Evolutionary conservation across 306 rosid genomes (phyloP).

Genomic region (Prunus campanulata): DNA sequence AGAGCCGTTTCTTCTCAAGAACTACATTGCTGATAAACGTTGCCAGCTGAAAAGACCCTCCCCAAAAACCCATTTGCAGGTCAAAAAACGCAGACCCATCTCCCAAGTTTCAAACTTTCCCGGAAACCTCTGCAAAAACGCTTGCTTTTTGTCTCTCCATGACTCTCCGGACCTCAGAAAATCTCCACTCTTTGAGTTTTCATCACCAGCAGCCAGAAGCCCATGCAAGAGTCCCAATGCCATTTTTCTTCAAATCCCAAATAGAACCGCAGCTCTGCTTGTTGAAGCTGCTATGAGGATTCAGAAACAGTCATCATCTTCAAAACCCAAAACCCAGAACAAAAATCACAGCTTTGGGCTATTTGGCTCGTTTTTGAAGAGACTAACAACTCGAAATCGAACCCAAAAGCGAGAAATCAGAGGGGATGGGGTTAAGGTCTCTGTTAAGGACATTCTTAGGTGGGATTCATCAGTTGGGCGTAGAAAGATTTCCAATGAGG

Average conservation of each 20-base stretch:
- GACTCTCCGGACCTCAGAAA: constrained; percentile 59
- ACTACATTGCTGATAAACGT: constrained; percentile 35
- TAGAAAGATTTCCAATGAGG: constrained; percentile 2
- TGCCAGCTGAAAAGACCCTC: constrained; percentile 20
- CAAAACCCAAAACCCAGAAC: constrained; percentile 37
- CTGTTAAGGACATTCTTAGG: constrained; percentile 36
- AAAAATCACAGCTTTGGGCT: constrained; percentile 42
- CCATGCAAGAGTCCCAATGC: constrained; percentile 52
- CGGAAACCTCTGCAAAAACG: constrained; percentile 47
- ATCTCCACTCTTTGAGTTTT: constrained; percentile 63
- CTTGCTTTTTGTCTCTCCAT: constrained; percentile 54
- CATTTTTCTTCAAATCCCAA: constrained; percentile 69
- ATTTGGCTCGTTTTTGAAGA: constrained; percentile 70
- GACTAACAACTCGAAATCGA: constrained; percentile 27
- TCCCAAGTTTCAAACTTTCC: constrained; percentile 21
- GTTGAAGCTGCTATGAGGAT: constrained; percentile 81
- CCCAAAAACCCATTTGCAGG: constrained; percentile 23
- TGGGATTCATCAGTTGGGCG: constrained; percentile 44
- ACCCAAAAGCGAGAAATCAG: constrained; percentile 34
- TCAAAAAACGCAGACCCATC: constrained; percentile 28
- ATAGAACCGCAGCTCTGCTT: constrained; percentile 67
- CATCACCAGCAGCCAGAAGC: constrained; percentile 44
- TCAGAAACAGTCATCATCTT: constrained; percentile 51
- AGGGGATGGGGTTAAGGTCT: constrained; percentile 19
- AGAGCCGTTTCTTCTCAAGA: constrained; percentile 42